Base-by-base conservation (phyloP, 2,329 filamentous ascomycete genomes). In the Ceratocystis lukuohia region DNA sequence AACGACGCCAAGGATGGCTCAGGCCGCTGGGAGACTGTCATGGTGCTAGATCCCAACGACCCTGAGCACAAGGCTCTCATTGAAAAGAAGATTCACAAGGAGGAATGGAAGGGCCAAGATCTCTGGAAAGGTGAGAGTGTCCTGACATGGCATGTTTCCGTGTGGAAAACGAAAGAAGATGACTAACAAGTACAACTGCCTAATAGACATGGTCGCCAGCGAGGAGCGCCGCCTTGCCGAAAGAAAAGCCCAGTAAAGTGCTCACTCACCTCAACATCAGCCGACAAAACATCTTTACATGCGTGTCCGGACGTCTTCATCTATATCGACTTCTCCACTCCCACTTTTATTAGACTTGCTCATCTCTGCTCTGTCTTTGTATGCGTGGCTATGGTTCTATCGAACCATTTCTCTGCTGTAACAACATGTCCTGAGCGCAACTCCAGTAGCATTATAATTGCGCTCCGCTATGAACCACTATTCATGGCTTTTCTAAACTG, bases 91-190 rank as follows among this genome's bases (percentile, higher is more conserved):
- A 83, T 94, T 65, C 89, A 95, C 75, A 89, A 91, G 78, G 90
- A 95, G 80, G 82, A 89, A 69, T 94, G 95, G 75, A 82, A 87
- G 74, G 89, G 91, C 57, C 89, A 96, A 78, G 92, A 97, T 76
- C 82, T 96, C 72, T 99, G 94, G 94, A 94, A 85, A 80, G 87
- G 87, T 88, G 77, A 74, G 84, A 70, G 17, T 37, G 28, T 8
- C 4, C 7, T 30, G 17, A 59, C 17, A 59, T 59, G 56, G 12
- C 56, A 59, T 59, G 56, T 33, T 59, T 59, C 56, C 33, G 12
- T 20, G 56, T 10, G 30, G 28, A 30, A 59, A 59, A 53, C 48
- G 22, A 53, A 8, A 25, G 48, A 53, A 53, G 15, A 48, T 28
- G 20, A 25, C 70, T 71, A 67, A 71, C 65, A 30, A 12, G 12